Base-by-base conservation (phyloP, 2,329 filamentous ascomycete genomes). In the Helicocarpus griseus region DNA sequence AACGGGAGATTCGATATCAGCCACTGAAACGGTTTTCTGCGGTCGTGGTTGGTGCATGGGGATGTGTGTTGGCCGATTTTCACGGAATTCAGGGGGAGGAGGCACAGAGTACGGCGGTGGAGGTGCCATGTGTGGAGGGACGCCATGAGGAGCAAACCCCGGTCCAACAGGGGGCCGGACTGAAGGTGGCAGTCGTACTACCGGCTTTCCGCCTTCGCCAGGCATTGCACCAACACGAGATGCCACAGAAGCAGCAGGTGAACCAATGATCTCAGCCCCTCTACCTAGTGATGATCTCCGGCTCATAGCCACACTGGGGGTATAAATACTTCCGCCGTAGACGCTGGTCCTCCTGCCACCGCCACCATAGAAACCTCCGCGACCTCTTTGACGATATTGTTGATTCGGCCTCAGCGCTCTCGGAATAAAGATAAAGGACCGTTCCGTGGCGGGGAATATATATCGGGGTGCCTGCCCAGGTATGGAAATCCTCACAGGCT, bases 371-470 rank as follows among this genome's bases (percentile, higher is more conserved):
- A 87, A 86, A 53, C 84, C 79, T 21, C 53, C 67, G 7, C 68
- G 65, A 35, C 87, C 83, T 63, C 87, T 85, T 49, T 78, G 78
- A 51, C 80, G 76, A 40, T 76, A 77, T 58, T 95, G 88, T 66
- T 95, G 89, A 65, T 95, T 96, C 13, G 93, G 93, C 59, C 93
- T 82, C 73, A 96, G 79, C 9, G 91, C 91, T 58, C 93, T 81
- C 11, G 93, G 93, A 54, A 98, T 98, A 71, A 98, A 98, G 61
- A 96, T 95, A 68, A 98, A 98, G 0, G 93, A 97, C 57, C 93
- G 79, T 61, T 96, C 90, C 44, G 81, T 77, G 2, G 89, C 86
- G 5, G 93, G 93, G 69, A 93, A 95, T 54, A 96, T 90, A 68
- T 96, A 96, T 56, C 87, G 82, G 33, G 89, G 87, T 11, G 82